Conservation (phyloP, 768 basidiomycete species). For the Boletus barrowsii region DNA sequence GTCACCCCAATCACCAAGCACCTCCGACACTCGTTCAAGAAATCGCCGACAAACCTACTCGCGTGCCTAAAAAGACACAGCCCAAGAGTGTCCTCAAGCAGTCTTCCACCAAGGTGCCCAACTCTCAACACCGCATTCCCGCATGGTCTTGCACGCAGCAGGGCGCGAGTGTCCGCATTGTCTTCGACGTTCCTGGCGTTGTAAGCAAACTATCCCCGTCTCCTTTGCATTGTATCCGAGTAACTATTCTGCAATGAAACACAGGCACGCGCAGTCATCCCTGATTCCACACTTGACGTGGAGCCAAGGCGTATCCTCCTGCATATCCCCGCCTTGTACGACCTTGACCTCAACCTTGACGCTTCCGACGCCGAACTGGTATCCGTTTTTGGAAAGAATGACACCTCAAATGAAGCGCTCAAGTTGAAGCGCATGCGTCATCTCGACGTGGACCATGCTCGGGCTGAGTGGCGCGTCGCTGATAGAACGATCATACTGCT, state of each 20-base stretch:
- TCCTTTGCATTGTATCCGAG: slow-evolving; percentile 1
- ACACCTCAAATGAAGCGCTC: slow-evolving; percentile 32
- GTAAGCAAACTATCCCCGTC: slow-evolving; percentile 39
- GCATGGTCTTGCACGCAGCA: slow-evolving; percentile 56
- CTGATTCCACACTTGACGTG: slow-evolving; percentile 57
- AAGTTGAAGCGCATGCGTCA: slow-evolving; percentile 55
- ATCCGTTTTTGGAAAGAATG: slow-evolving; percentile 16
- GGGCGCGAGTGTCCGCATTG: slow-evolving; percentile 43
- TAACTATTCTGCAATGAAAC: neutral
- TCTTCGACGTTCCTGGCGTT: slow-evolving; percentile 51
- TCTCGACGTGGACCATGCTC: slow-evolving; percentile 60
- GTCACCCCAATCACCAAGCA: slow-evolving; percentile 15
- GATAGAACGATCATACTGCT: slow-evolving; percentile 48
- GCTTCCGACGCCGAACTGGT: slow-evolving; percentile 54
- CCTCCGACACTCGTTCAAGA: slow-evolving; percentile 22
- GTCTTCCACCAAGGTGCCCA: neutral
- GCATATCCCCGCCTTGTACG: slow-evolving; percentile 43
- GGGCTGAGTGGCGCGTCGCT: slow-evolving; percentile 65
- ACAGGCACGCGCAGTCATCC: slow-evolving; percentile 48
- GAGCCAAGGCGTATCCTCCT: slow-evolving; percentile 59
- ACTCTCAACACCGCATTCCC: slow-evolving; percentile 23
- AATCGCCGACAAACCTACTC: slow-evolving; percentile 45
- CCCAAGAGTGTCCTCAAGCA: slow-evolving; percentile 46
- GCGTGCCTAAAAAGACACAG: slow-evolving; percentile 17
- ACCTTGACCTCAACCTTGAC: slow-evolving; percentile 58